These are phyloP conservation scores for Trichophaea hybrida DNA, from an alignment of 2,329 filamentous ascomycete genomes.

Conservation along the genomic window DNA sequence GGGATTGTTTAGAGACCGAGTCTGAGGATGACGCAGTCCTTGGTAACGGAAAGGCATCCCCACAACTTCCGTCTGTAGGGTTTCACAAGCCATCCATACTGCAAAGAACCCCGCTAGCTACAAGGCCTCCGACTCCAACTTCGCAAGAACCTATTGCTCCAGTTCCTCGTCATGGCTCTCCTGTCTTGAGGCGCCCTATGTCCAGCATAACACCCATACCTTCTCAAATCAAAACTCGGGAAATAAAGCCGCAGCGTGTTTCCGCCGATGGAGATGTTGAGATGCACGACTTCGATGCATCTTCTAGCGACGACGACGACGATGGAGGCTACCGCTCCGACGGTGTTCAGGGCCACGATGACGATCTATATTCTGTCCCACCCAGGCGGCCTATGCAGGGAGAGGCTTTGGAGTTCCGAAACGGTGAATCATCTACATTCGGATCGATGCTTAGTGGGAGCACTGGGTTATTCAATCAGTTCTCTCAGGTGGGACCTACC, in stretches of 20 bases:
- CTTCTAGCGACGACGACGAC: slow-evolving; percentile 19
- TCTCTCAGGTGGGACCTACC: background rate
- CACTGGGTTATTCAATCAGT: background rate
- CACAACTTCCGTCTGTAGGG: no score
- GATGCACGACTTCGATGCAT: slow-evolving; percentile 17
- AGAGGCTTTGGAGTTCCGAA: background rate
- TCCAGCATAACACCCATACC: background rate
- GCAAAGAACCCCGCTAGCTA: background rate
- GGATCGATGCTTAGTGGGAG: background rate
- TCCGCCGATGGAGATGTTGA: slow-evolving; percentile 8
- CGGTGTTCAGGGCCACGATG: background rate
- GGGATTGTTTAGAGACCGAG: background rate
- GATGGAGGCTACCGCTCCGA: slow-evolving; percentile 5
- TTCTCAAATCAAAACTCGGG: background rate
- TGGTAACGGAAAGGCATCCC: background rate
- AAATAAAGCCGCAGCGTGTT: background rate
- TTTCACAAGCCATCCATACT: background rate
- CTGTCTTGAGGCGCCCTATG: background rate
- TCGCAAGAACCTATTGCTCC: background rate
- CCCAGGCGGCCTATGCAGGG: background rate
- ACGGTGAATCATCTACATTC: background rate
- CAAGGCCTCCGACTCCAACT: background rate
- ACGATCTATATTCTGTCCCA: slow-evolving; percentile 1
- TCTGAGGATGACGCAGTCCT: background rate
- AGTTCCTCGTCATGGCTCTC: background rate